Conservation (phyloP, 176 grass and related monocot species). For the Aegilops speltoides region DNA sequence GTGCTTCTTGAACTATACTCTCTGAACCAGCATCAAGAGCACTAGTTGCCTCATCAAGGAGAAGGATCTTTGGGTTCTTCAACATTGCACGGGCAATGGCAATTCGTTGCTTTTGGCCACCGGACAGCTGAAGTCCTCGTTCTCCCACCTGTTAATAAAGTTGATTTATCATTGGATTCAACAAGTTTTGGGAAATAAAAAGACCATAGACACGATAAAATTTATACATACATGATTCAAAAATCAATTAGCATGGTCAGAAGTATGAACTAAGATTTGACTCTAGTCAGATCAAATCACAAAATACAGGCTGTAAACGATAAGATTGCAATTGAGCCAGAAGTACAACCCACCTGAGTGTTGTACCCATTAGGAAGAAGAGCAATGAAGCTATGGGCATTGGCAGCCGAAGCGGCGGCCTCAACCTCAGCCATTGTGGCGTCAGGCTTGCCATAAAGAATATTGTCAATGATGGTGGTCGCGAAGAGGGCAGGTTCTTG, state of each 20-base stretch:
- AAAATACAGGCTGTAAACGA: not conserved
- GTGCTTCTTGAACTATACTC: constrained; percentile 78
- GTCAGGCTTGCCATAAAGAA: constrained; percentile 75
- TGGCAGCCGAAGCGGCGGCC: constrained; percentile 65
- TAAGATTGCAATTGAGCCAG: not conserved
- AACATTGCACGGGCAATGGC: constrained; percentile 89
- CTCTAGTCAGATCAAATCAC: not conserved
- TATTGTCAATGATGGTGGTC: constrained; percentile 84
- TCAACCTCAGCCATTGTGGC: constrained; percentile 74
- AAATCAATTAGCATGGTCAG: not conserved
- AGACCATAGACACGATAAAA: not conserved
- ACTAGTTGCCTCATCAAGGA: constrained; percentile 82
- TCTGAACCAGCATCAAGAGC: constrained; percentile 77
- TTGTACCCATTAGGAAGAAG: constrained; percentile 84
- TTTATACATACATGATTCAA: not conserved
- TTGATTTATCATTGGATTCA: not conserved
- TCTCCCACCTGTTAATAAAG: constrained; percentile 56
- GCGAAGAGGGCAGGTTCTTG: constrained; percentile 87
- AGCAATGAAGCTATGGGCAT: constrained; percentile 89
- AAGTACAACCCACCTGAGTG: constrained; percentile 56
- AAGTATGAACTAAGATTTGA: not conserved
- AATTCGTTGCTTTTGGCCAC: constrained; percentile 82
- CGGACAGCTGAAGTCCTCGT: constrained; percentile 70
- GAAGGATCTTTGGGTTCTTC: constrained; percentile 73
- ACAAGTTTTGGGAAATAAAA: not conserved